Conservation (phyloP, 2,329 filamentous ascomycete species). For the Polytolypa hystricis region DNA sequence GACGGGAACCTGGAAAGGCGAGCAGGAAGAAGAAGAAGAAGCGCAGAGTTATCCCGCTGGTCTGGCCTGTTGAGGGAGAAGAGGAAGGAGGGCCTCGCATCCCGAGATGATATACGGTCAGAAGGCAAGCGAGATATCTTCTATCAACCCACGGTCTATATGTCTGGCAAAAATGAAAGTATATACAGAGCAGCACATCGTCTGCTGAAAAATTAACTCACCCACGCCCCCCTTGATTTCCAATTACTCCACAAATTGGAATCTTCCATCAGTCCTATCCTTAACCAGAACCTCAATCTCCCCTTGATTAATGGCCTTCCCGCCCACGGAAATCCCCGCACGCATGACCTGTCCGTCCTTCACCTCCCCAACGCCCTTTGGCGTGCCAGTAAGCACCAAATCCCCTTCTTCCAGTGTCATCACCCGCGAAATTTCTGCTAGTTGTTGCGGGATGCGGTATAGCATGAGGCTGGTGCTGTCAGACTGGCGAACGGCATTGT, state of each 20-base stretch:
- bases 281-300: slow-evolving; percentile 73
- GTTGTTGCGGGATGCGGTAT: slow-evolving; percentile 73
- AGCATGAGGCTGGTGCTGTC: slow-evolving; percentile 93
- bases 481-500: slow-evolving; percentile 63
- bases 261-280: slow-evolving; percentile 59
- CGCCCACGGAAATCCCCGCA: slow-evolving; percentile 67
- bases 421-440: slow-evolving; percentile 86
- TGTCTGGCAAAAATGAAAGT: too few species aligned
- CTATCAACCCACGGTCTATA: neutral
- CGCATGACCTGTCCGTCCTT: slow-evolving; percentile 77
- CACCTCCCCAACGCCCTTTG: slow-evolving; percentile 85
- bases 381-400: slow-evolving; percentile 90
- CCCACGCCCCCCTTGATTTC: slow-evolving; percentile 9
- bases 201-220: neutral
- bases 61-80: slow-evolving; percentile 19
- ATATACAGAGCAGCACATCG: too few species aligned
- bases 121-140: too few species aligned
- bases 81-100: slow-evolving; percentile 9
- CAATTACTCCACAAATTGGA: slow-evolving; percentile 64
- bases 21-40: slow-evolving; percentile 13
- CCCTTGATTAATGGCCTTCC: slow-evolving; percentile 74
- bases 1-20: slow-evolving; percentile 2
- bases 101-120: too few species aligned
- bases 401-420: slow-evolving; percentile 91
- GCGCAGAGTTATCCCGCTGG: slow-evolving; percentile 20